Base-by-base conservation (phyloP, 192 early-diverging fungal species). In the Backusella tarrabulga region DNA sequence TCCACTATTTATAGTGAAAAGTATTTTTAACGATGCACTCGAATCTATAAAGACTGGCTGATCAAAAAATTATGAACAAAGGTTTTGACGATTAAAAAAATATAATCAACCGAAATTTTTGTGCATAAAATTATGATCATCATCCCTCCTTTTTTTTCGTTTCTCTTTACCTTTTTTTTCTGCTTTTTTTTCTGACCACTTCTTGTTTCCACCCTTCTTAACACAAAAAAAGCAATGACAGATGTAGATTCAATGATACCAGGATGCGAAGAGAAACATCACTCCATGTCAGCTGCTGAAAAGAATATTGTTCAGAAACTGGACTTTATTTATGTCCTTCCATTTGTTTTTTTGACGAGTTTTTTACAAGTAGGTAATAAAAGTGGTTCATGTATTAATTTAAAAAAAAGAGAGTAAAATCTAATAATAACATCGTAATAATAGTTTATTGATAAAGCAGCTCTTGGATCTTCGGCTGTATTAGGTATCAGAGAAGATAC, bases 371-470 rank as follows among this genome's bases (percentile, higher is more conserved):
- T 73, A 78, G 23, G 11, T 63, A 63, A 4, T 63, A 3, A 14
- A 14, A 60, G 1, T 60, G 2, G 23, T 29, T 5, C 14, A 17
- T 32, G n/a, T 38, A 42, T 34, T 34, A 12, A 40, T 32, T 34
- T 19, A 34, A 34, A 40, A 75, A 34, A 50, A 21, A 23, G 56
- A 36, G 23, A 40, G 23, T 54, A 4, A 26, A 60, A 23, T 54
- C 34, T 23, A 4, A 26, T 52, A 54, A 34, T 36, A 9, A 40
- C 1, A 34, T 70, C 3, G 56, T 66, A 71, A 63, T 12, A 54
- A 41, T 40, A 77, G 35, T 81, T 77, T 36, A 69, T 77, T 35
- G 80, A 81, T 42, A 81, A 81, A 70, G 73, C 63, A 4, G 38
- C 80, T 21, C 26, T 81, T 5, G 40, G 68, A 26, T 74, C 68